Base-by-base conservation (phyloP, 2,329 filamentous ascomycete species). In the Magnaporthiopsis incrustans region DNA sequence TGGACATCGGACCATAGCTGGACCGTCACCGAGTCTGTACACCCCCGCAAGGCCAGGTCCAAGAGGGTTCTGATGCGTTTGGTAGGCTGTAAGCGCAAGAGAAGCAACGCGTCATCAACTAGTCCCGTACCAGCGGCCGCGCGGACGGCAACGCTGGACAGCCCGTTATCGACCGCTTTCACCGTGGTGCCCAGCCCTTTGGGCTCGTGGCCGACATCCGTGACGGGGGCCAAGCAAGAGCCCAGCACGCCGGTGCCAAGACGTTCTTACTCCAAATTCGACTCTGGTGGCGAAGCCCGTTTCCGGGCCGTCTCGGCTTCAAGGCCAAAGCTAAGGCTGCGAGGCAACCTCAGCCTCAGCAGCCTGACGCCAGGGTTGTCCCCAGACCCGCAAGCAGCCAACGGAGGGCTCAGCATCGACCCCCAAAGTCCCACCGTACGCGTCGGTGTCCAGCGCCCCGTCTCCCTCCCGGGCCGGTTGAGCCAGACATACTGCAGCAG, bases 41-140 rank as follows among this genome's bases (percentile, higher is more conserved):
- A 75, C 30, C 84, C 82, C 10, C 74, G 77, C 14, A 79, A 81
- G 60, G 92, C 88, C 1, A 90, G 91, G 18, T 86, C 89, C 2
- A 90, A 89, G 71, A 86, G 86, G 64, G 85, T 96, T 74, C 91
- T 87, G 75, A 83, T 89, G 68, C 90, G 89, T 30, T 88, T 96
- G 70, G 88, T 87, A 60, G 82, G 88, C 63, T 85, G 85, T 70
- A 87, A 85, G 68, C 87, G 90, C 75, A 96, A 94, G 80, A 93
- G 89, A 0, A 94, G 89, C 68, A 80, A 83, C 44, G 86, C 86
- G 70, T 92, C 88, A 30, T 92, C 88, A 30, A 7, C 7, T n/a
- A 10, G 44, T 25, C 11, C 22, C 22, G n/a, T 22, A 22, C 22
- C 18, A 53, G 44, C 18, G 4, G n/a, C 4, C 38, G 14, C 44